Evolutionary conservation across 495 filamentous ascomycete species (phyloP).

Genomic region (Lasiosphaeris hirsuta): DNA sequence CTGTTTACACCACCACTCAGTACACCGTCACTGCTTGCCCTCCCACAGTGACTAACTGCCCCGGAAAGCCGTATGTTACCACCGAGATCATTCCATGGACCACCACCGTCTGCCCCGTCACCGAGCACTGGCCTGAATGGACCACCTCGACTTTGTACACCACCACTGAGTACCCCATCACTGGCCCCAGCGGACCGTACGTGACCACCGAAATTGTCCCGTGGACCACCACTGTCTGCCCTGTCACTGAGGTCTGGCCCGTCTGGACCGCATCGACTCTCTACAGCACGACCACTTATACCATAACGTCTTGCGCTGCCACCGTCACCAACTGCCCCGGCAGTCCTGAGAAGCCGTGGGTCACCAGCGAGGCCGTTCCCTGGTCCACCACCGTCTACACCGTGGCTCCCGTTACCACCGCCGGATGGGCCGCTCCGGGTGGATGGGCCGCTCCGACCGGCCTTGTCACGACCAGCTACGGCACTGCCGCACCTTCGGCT

Average conservation of each 20-base stretch:
- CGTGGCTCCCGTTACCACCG: no score
- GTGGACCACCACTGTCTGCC: not conserved
- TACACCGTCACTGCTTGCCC: constrained; percentile 44
- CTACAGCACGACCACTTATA: not conserved
- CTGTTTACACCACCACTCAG: constrained; percentile 16
- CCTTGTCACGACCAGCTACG: not conserved
- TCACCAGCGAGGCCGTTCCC: not conserved
- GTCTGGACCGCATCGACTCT: no score
- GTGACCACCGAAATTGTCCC: not conserved
- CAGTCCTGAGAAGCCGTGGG: not conserved
- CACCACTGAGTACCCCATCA: not conserved
- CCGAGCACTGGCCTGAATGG: not conserved
- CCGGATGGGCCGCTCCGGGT: no score
- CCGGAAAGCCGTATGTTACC: constrained; percentile 37
- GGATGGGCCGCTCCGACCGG: no score
- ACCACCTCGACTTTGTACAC: not conserved
- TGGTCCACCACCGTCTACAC: not conserved
- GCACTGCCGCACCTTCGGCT: constrained; percentile 17
- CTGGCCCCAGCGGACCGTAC: not conserved
- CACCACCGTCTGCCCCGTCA: constrained; percentile 25
- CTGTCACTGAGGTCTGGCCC: no score
- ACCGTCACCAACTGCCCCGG: no score
- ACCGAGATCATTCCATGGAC: constrained; percentile 29
- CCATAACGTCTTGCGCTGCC: not conserved
- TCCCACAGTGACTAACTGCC: constrained; percentile 54